Conservation (phyloP, 2,329 filamentous ascomycete genomes). For the Ambrosiella beaveri region DNA sequence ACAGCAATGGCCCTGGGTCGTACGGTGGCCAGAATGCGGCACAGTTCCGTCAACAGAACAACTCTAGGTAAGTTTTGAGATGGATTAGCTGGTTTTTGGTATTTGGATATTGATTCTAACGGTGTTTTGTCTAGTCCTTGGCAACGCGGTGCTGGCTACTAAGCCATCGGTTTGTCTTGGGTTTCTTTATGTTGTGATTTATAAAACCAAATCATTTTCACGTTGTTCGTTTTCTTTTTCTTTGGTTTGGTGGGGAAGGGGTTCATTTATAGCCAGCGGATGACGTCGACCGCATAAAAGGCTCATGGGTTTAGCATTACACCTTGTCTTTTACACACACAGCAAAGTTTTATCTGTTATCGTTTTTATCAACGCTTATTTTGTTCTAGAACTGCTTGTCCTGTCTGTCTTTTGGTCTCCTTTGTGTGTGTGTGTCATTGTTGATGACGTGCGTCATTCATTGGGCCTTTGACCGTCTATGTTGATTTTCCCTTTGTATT, state of each 20-base stretch:
- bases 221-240: constrained; percentile 3
- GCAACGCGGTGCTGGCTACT: constrained; percentile 30
- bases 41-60: constrained; percentile 22
- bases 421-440: too few relatives aligned
- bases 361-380: not conserved
- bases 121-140: constrained; percentile 21
- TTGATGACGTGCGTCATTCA: too few relatives aligned
- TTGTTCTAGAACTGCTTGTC: too few relatives aligned
- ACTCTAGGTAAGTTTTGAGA: constrained; percentile 20
- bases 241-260: constrained; percentile 1
- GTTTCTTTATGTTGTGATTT: constrained; percentile 10
- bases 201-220: constrained; percentile 12
- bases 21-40: constrained; percentile 20
- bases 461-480: too few relatives aligned
- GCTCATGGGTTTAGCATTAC: not conserved
- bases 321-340: not conserved
- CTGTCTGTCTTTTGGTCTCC: too few relatives aligned
- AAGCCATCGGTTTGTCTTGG: constrained; percentile 16
- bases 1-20: constrained; percentile 15
- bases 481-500: too few relatives aligned
- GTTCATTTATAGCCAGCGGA: constrained; percentile 4
- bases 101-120: constrained; percentile 3
- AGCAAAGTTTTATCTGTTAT: not conserved
- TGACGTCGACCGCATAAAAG: not conserved
- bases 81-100: not conserved